Percentiles rank a stretch among this genome's conserved stretches.
These are phyloP conservation scores for Paramecium biaurelia DNA, from an alignment of 73 alveolate species.

Conservation along the genomic window DNA sequence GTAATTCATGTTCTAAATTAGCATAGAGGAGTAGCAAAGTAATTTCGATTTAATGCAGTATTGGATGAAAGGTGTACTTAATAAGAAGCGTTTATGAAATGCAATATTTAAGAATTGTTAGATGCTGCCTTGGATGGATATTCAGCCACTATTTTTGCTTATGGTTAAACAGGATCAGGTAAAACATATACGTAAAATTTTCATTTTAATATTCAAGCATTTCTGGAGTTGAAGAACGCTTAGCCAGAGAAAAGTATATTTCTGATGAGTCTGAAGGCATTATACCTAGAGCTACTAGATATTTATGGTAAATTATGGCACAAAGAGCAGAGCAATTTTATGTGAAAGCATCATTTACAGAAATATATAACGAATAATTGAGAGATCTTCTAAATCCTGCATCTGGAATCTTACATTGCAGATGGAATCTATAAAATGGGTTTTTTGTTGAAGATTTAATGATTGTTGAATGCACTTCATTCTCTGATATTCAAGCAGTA, in stretches of 20 bases:
- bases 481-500: conserved; percentile 94
- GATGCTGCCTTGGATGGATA: conserved; percentile 97
- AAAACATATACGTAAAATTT: conserved; percentile 92
- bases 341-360: conserved; percentile 92
- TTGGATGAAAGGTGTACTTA: conserved; percentile 86
- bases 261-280: conserved; percentile 94
- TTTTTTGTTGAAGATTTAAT: conserved; percentile 97
- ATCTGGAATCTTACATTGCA: conserved; percentile 83
- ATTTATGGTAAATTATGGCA: conserved; percentile 89
- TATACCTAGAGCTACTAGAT: conserved; percentile 90
- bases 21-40: conserved; percentile 82
- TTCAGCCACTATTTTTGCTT: conserved; percentile 96
- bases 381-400: conserved; percentile 91
- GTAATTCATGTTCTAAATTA: conserved; percentile 68
- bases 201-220: conserved; percentile 39
- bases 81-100: conserved; percentile 86
- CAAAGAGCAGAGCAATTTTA: conserved; percentile 85
- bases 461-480: conserved; percentile 97
- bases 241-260: conserved; percentile 84
- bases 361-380: conserved; percentile 92
- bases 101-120: conserved; percentile 83
- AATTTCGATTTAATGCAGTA: conserved; percentile 89
- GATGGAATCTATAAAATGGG: conserved; percentile 98
- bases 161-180: conserved; percentile 99
- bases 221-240: conserved; percentile 88